Evolutionary conservation across 2,329 filamentous ascomycete species (phyloP).

Genomic region (Coleophoma crateriformis): DNA sequence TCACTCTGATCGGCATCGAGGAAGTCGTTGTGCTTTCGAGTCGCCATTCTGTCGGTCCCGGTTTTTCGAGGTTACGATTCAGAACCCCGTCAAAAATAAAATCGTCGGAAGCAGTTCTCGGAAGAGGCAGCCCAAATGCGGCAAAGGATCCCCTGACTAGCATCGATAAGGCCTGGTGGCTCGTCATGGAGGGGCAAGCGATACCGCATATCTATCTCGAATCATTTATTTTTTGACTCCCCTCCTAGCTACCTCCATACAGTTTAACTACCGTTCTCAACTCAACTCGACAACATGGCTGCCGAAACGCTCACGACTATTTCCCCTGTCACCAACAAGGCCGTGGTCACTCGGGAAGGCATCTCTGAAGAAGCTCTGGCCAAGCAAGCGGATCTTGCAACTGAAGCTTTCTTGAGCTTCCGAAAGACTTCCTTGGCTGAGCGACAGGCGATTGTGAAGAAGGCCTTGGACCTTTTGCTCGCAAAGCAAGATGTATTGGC

Average conservation of each 20-base stretch:
- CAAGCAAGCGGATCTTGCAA: constrained; percentile 64
- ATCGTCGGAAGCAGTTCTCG: too few species aligned
- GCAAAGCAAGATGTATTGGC: constrained; percentile 75
- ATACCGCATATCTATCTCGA: neutral
- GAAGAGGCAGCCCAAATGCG: too few species aligned
- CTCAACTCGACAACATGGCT: constrained; percentile 42
- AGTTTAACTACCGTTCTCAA: neutral
- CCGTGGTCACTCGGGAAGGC: constrained; percentile 74
- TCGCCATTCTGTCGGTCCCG: constrained; percentile 43
- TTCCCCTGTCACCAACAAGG: constrained; percentile 83
- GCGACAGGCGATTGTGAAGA: constrained; percentile 74
- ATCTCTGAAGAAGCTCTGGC: constrained; percentile 65
- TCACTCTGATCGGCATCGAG: constrained; percentile 57
- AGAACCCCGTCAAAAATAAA: neutral
- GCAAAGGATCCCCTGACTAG: too few species aligned
- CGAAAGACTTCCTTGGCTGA: constrained; percentile 68
- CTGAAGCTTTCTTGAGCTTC: constrained; percentile 71
- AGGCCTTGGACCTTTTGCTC: constrained; percentile 66
- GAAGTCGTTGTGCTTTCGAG: constrained; percentile 68
- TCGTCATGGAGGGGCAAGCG: neutral
- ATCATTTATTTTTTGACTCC: constrained; percentile 1
- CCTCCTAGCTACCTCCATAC: neutral
- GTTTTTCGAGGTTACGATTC: constrained; percentile 1
- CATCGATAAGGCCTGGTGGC: too few species aligned
- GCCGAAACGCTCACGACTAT: constrained; percentile 69